These are phyloP conservation scores for Fusarium papillatum DNA, from an alignment of 2,329 filamentous ascomycete genomes.

Conservation along the genomic window DNA sequence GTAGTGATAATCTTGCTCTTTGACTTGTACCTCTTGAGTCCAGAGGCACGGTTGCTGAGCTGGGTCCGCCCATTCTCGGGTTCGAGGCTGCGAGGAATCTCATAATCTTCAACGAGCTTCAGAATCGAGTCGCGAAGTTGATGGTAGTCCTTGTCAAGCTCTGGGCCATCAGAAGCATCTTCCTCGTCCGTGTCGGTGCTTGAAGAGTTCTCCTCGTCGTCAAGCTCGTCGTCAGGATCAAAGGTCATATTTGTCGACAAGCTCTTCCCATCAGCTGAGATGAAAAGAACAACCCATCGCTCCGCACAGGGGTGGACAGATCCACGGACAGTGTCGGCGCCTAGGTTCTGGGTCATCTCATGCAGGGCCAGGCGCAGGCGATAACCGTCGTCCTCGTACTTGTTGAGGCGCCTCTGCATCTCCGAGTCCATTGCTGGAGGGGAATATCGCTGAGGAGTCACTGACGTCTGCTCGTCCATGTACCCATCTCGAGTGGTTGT, in stretches of 20 bases:
- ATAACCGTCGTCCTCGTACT: conserved; percentile 75
- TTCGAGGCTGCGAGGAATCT: conserved; percentile 78
- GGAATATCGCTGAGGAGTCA: conserved; percentile 67
- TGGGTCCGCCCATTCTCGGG: conserved; percentile 70
- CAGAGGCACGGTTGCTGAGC: conserved; percentile 79
- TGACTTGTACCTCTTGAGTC: conserved; percentile 70
- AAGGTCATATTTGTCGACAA: conserved; percentile 81
- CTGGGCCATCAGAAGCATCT: conserved; percentile 70
- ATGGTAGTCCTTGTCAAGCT: conserved; percentile 84
- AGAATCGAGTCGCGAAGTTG: conserved; percentile 85
- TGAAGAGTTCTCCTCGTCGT: conserved; percentile 75
- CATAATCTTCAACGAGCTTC: conserved; percentile 85
- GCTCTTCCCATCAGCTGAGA: conserved; percentile 78
- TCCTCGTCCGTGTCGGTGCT: conserved; percentile 73
- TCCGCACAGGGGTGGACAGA: conserved; percentile 85
- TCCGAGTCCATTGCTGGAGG: conserved; percentile 62
- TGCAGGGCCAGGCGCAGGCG: conserved; percentile 77
- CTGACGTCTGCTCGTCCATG: conserved; percentile 66
- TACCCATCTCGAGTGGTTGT: conserved; percentile 76
- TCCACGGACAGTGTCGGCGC: conserved; percentile 74
- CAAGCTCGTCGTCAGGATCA: conserved; percentile 74
- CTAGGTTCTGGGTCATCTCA: conserved; percentile 77
- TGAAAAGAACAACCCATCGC: conserved; percentile 85
- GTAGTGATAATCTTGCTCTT: conserved; percentile 70
- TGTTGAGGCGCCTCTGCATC: conserved; percentile 59